Evolutionary conservation across 2,329 filamentous ascomycete species (phyloP).

Genomic region (Calonectria montana): DNA sequence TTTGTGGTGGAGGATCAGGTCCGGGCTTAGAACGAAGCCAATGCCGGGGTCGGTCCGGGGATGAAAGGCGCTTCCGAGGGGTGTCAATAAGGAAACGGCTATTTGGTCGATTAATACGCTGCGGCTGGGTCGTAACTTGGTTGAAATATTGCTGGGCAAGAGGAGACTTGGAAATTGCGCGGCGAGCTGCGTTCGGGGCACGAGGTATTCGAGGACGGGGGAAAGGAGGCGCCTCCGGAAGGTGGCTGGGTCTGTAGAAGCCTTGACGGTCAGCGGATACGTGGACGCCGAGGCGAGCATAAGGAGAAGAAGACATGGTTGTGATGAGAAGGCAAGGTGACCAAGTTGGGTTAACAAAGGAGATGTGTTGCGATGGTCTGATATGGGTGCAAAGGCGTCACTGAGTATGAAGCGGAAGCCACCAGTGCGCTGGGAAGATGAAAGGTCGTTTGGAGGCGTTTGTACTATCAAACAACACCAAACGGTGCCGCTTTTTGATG

Average conservation of each 20-base stretch:
- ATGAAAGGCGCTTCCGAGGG: slow-evolving; percentile 20
- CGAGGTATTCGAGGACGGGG: slow-evolving; percentile 1
- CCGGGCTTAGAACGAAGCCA: background rate
- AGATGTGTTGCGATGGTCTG: background rate
- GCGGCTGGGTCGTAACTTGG: slow-evolving; percentile 26
- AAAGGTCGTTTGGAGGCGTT: background rate
- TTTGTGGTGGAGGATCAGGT: background rate
- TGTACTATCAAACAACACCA: background rate
- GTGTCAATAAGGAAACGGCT: slow-evolving; percentile 29
- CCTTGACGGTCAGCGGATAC: slow-evolving; percentile 8
- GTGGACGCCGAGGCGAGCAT: slow-evolving; percentile 2
- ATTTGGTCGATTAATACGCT: slow-evolving; percentile 24
- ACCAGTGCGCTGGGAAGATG: background rate
- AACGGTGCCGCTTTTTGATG: background rate
- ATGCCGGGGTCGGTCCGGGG: background rate
- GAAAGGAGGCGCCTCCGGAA: background rate
- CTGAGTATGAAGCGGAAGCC: background rate
- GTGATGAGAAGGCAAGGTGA: background rate
- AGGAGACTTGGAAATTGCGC: background rate
- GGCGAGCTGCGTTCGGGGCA: background rate
- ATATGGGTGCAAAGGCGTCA: background rate
- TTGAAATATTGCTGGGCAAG: slow-evolving; percentile 1
- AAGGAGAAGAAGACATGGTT: slow-evolving; percentile 12
- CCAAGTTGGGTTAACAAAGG: background rate
- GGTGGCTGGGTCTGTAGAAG: slow-evolving; percentile 1